These are phyloP conservation scores for Leccinum sublutescens DNA, from an alignment of 768 basidiomycete species.

Conservation along the genomic window DNA sequence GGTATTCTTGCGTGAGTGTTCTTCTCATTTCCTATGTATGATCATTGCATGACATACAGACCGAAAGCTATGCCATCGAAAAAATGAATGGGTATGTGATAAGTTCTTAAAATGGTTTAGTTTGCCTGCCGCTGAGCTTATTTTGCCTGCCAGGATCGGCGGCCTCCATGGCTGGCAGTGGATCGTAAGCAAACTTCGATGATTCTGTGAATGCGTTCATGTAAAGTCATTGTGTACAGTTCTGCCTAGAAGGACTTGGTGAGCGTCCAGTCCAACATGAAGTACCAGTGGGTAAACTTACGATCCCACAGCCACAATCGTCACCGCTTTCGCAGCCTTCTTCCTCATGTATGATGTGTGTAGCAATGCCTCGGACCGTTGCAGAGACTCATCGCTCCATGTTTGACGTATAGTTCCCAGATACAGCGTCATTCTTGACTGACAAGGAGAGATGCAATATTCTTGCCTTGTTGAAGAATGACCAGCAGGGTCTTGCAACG, in stretches of 20 bases:
- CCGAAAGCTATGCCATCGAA: slow-evolving; percentile 36
- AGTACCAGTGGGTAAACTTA: not conserved
- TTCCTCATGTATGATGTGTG: slow-evolving; percentile 55
- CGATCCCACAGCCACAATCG: slow-evolving; percentile 19
- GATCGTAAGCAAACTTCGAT: slow-evolving; percentile 31
- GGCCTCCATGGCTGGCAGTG: slow-evolving; percentile 38
- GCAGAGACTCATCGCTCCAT: slow-evolving; percentile 1
- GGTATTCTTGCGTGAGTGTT: slow-evolving; percentile 45
- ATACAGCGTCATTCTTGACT: slow-evolving; percentile 56
- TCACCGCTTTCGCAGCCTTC: slow-evolving; percentile 32
- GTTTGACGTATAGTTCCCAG: slow-evolving; percentile 43
- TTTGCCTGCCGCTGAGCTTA: not conserved
- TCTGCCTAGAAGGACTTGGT: slow-evolving; percentile 33
- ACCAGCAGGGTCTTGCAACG: slow-evolving; percentile 44
- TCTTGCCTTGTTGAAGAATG: slow-evolving; percentile 38
- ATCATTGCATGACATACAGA: not conserved
- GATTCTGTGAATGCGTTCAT: slow-evolving; percentile 5
- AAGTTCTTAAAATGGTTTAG: slow-evolving; percentile 8
- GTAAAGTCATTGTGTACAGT: slow-evolving; percentile 14
- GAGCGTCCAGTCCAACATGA: not conserved
- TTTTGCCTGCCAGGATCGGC: slow-evolving; percentile 16
- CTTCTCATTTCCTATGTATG: not conserved
- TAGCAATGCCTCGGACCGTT: not conserved
- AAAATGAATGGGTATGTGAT: slow-evolving; percentile 32
- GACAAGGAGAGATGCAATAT: slow-evolving; percentile 41